Base-by-base conservation (phyloP, 2,329 filamentous ascomycete genomes). In the Ciborinia camelliae region DNA sequence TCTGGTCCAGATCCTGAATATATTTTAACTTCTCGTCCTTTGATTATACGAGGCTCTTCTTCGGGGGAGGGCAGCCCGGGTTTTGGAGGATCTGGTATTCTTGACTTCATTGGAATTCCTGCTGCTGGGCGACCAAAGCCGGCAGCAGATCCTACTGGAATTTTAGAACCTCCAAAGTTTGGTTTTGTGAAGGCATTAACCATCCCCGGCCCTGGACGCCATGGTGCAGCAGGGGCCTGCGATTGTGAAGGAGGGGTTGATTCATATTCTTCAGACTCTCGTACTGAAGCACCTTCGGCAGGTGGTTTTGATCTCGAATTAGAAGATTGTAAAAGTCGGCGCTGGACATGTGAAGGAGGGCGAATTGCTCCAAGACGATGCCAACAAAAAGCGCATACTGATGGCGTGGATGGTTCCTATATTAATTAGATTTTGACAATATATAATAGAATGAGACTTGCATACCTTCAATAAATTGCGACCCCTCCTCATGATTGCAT, bases 301-400 rank as follows among this genome's bases (percentile, higher is more conserved):
- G 71, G 69, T 43, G 72, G 71, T 62, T 68, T 70, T 32, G 65
- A 67, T 51, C 67, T 63, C 45, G 71, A 59, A 35, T 69, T 69
- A 43, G 73, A 73, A 10, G 72, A 74, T 68, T 74, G 73, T 45
- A 76, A 62, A 58, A 73, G 74, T 65, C 74, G 71, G 20, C 74
- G 70, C 66, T 73, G 70, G 61, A 71, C 66, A 67, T 73, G 73
- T n/a, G 71, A 72, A 66, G 71, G 67, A 50, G 59, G 68, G 60
- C 70, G 68, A 69, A 68, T 63, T 66, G 70, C 70, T 62, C 72
- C 71, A 51, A 75, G 65, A 63, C 72, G 68, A 71, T 73, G 71
- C 35, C 73, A 71, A 66, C 74, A 76, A 65, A 76, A 75, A 39
- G 73, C 72, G 63, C 74, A 76, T 53, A 76, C 60, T 30, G 73